Base-by-base conservation (phyloP, 169 alveolate genomes). In the Plasmodium gonderi region DNA sequence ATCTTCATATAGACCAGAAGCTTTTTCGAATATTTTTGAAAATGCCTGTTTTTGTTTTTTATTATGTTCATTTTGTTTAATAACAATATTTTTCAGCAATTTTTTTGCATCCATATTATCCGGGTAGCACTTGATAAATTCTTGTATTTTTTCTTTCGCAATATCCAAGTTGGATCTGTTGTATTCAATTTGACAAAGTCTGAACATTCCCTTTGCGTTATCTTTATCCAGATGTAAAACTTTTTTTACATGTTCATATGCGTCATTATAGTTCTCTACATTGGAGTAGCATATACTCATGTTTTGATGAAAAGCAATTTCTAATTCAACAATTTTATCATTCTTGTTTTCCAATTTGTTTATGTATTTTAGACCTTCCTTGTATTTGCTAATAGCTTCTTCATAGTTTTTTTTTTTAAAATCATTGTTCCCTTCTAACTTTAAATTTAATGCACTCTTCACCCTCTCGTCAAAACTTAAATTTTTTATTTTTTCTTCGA, bases 1-100 rank as follows among this genome's bases (percentile, higher is more conserved):
- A 81, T 96, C 98, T 17, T 94, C 95, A 81, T 96, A 96, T 45
- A 94, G 93, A 5, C 97, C 98, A 12, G 96, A 96, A 8, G 95
- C 97, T 74, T 96, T 95, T 82, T 95, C 94, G 64, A 96, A 96
- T 64, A 96, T 91, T 40, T 96, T 94, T 7, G 98, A 96, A 87
- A 94, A 96, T 33, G 97, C 97, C 92, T 96, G 77, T 36, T 79
- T 94, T 51, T 67, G 94, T 67, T 94, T 91, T 72, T 83, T 83
- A 29, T 83, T 83, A 72, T 94, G 93, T 75, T 94, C 94, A 49
- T 82, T 92, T 29, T 94, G 92, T 36, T 81, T 80, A 2, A 94
- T 82, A 38, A 91, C 74, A 38, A 94, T 60, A 49, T 87, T 83
- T 68, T 80, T 90, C 60, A 94, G 74, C 36, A 91, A 87, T 51